These are phyloP conservation scores for Endothia cerciana DNA, from an alignment of 2,329 filamentous ascomycete species.

Conservation along the genomic window DNA sequence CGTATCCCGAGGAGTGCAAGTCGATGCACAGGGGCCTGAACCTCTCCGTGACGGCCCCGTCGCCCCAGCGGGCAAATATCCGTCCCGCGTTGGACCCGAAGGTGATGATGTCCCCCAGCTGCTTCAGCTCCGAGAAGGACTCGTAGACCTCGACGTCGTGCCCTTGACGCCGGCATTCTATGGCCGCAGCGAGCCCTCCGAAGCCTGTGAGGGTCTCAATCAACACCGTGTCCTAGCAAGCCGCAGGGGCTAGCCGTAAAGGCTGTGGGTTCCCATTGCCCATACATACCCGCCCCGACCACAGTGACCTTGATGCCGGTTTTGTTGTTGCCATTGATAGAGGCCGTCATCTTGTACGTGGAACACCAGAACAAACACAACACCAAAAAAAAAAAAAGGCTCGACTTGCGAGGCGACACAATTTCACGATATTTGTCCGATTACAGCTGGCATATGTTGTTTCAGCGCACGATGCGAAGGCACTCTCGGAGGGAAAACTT, in stretches of 20 bases:
- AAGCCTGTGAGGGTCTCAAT: conserved; percentile 48
- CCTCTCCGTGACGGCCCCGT: conserved; percentile 49
- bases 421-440: no score
- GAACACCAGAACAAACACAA: no score
- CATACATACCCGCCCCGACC: conserved; percentile 46
- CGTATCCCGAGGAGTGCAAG: conserved; percentile 48
- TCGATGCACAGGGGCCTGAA: conserved; percentile 57
- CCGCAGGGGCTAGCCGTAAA: no score
- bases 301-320: conserved; percentile 60
- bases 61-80: conserved; percentile 62
- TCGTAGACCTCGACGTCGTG: conserved; percentile 64
- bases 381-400: no score
- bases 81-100: conserved; percentile 64
- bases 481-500: neutral
- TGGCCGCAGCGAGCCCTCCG: conserved; percentile 63
- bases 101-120: conserved; percentile 64
- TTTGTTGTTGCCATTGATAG: conserved; percentile 31
- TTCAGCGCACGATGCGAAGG: no score
- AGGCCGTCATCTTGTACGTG: neutral
- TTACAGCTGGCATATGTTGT: no score
- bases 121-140: conserved; percentile 59
- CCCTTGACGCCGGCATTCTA: conserved; percentile 65
- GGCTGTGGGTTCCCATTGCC: no score
- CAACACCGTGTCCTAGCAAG: neutral
- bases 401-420: no score